These are phyloP conservation scores for Polytrichum formosum DNA, from an alignment of 225 moss, liverwort and hornwort genomes.

Conservation along the genomic window DNA sequence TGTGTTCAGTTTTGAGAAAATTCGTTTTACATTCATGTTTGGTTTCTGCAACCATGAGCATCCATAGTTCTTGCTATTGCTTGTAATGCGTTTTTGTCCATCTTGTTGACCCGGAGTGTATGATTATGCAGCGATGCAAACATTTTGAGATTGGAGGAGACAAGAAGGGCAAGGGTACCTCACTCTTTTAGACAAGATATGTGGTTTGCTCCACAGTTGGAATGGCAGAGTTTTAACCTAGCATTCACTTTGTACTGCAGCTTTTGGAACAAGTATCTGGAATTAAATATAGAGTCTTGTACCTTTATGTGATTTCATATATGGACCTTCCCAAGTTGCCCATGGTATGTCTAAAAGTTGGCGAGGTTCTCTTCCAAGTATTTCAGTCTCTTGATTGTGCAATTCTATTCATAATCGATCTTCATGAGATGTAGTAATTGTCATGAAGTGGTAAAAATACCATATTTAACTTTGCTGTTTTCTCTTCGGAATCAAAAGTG, in stretches of 20 bases:
- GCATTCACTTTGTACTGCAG: slow-evolving; percentile 10
- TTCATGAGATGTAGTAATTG: neutral
- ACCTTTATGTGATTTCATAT: too few relatives aligned
- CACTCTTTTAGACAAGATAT: slow-evolving; percentile 59
- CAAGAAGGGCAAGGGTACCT: slow-evolving; percentile 97
- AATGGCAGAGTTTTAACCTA: slow-evolving; percentile 18
- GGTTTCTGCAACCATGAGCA: too few relatives aligned
- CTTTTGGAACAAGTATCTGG: slow-evolving; percentile 6
- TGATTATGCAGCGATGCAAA: slow-evolving; percentile 77
- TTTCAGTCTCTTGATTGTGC: neutral
- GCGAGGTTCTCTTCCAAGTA: neutral
- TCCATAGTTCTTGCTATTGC: neutral
- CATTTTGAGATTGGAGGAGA: slow-evolving; percentile 97
- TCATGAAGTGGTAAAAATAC: too few relatives aligned
- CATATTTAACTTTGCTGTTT: too few relatives aligned
- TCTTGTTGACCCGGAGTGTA: neutral
- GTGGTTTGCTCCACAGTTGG: slow-evolving; percentile 2
- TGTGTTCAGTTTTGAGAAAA: too few relatives aligned
- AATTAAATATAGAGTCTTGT: neutral
- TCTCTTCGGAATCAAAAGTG: too few relatives aligned
- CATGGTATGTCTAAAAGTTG: neutral
- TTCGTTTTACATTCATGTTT: too few relatives aligned
- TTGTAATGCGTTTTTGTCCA: neutral
- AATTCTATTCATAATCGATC: neutral
- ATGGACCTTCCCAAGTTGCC: too few relatives aligned